A percentile compares a stretch with the other conserved stretches of the same genome.
These are phyloP conservation scores for Effrenium voratum DNA, from an alignment of 73 alveolate species.

Conservation along the genomic window DNA sequence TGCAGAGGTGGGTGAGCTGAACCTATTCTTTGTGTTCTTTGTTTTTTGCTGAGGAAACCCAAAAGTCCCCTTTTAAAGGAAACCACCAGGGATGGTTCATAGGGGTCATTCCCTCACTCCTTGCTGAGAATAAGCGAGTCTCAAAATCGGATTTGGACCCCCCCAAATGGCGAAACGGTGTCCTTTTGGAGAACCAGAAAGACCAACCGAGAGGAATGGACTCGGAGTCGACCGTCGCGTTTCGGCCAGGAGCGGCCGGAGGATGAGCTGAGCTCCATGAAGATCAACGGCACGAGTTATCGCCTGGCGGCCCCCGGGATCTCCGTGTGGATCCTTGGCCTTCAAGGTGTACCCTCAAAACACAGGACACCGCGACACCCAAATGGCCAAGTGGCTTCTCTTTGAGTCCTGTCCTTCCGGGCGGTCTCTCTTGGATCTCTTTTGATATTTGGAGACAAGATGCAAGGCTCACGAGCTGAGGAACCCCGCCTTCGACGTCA, in stretches of 20 bases:
- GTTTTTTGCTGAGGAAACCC: too few relatives aligned
- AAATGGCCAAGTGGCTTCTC: not conserved
- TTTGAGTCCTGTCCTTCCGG: not conserved
- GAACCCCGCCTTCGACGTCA: constrained; percentile 93
- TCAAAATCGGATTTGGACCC: too few relatives aligned
- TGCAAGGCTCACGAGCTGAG: not conserved
- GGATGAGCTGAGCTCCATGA: constrained; percentile 76
- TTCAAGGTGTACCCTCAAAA: not conserved
- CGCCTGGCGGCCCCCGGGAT: constrained; percentile 83
- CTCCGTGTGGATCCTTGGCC: constrained; percentile 70
- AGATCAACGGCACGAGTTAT: constrained; percentile 34
- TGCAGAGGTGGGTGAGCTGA: too few relatives aligned
- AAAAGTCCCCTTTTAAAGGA: too few relatives aligned
- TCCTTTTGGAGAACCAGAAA: too few relatives aligned
- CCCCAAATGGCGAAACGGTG: too few relatives aligned
- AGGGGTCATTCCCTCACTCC: too few relatives aligned
- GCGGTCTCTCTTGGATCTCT: not conserved
- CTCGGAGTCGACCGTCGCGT: too few relatives aligned
- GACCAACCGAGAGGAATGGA: too few relatives aligned
- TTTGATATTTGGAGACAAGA: not conserved
- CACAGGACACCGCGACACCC: not conserved
- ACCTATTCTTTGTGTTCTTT: too few relatives aligned
- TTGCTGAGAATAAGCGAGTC: too few relatives aligned
- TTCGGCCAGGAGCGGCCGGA: constrained; percentile 66
- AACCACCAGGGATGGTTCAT: too few relatives aligned